phyloP scores from a whole-genome alignment of 805 yeast species.

The Yarrowia sp. region DNA sequence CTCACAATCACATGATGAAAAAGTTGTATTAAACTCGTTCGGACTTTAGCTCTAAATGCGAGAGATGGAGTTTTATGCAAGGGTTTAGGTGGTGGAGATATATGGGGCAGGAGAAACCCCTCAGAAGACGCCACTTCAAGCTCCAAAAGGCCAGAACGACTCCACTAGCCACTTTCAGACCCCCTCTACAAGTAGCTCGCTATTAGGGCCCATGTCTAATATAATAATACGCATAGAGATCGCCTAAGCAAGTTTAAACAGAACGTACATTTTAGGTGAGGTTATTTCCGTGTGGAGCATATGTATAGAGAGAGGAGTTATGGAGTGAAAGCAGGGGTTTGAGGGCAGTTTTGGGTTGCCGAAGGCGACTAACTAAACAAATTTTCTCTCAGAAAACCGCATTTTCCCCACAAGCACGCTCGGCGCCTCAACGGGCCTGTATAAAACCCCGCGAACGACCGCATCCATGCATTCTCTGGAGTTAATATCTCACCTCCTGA shows the following conservation, averaged over 20 bases:
- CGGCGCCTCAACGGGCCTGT: too few relatives aligned
- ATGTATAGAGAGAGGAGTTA: neutral
- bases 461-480: slow-evolving; percentile 33
- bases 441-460: slow-evolving; percentile 5
- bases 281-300: slow-evolving; percentile 11
- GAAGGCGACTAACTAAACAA: neutral
- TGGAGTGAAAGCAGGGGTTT: neutral
- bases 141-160: too few relatives aligned
- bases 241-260: slow-evolving; percentile 16
- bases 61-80: too few relatives aligned
- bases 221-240: slow-evolving; percentile 1
- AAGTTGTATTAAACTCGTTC: slow-evolving; percentile 11
- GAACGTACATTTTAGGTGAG: neutral
- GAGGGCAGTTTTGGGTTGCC: neutral
- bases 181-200: neutral
- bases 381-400: too few relatives aligned
- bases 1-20: slow-evolving; percentile 3
- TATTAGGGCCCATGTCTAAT: neutral
- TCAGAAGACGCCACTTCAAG: too few relatives aligned
- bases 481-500: slow-evolving; percentile 34
- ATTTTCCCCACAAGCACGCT: too few relatives aligned
- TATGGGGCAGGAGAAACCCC: too few relatives aligned
- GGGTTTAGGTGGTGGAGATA: too few relatives aligned
- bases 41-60: slow-evolving; percentile 21
- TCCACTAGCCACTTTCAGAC: neutral